Percentiles rank a stretch among this genome's conserved stretches.
phyloP scores from a whole-genome alignment of 495 filamentous ascomycete genomes.

The Penicillium cinerascens region DNA sequence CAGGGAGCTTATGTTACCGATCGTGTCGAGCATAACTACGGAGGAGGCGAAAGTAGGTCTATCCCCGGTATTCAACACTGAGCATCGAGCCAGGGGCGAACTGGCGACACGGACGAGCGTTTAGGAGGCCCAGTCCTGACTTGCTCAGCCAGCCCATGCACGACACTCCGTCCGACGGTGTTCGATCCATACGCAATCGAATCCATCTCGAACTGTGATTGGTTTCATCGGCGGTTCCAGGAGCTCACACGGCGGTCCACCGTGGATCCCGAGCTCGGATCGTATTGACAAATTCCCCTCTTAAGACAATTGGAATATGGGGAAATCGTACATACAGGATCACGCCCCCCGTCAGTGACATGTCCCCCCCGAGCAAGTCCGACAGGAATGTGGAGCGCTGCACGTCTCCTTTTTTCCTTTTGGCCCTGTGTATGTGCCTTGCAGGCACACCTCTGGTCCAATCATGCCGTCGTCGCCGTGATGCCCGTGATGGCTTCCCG shows the following conservation, averaged over 20 bases:
- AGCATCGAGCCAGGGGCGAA: constrained; percentile 27
- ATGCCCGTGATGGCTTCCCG: constrained; percentile 1
- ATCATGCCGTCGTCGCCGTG: not conserved
- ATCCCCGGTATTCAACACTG: too few species aligned
- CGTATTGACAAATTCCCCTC: constrained; percentile 20
- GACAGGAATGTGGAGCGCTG: constrained; percentile 16
- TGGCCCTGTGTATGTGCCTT: constrained; percentile 3
- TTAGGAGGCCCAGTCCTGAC: constrained; percentile 15
- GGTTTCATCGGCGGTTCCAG: constrained; percentile 15
- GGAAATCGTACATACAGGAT: constrained; percentile 4
- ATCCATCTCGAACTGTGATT: constrained; percentile 9
- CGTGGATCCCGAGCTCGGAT: constrained; percentile 17
- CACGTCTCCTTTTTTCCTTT: not conserved
- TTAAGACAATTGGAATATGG: constrained; percentile 1
- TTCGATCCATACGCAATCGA: constrained; percentile 21
- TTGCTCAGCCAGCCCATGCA: constrained; percentile 35
- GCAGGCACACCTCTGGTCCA: constrained; percentile 1
- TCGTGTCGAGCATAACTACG: too few species aligned
- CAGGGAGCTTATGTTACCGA: too few species aligned
- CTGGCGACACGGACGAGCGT: constrained; percentile 19
- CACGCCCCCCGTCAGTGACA: constrained; percentile 10
- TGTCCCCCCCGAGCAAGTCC: constrained; percentile 19
- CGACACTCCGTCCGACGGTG: constrained; percentile 20
- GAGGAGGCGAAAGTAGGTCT: too few species aligned
- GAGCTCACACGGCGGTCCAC: not conserved